phyloP scores from a whole-genome alignment of 495 filamentous ascomycete genomes.

The Venustampulla echinocandica region DNA sequence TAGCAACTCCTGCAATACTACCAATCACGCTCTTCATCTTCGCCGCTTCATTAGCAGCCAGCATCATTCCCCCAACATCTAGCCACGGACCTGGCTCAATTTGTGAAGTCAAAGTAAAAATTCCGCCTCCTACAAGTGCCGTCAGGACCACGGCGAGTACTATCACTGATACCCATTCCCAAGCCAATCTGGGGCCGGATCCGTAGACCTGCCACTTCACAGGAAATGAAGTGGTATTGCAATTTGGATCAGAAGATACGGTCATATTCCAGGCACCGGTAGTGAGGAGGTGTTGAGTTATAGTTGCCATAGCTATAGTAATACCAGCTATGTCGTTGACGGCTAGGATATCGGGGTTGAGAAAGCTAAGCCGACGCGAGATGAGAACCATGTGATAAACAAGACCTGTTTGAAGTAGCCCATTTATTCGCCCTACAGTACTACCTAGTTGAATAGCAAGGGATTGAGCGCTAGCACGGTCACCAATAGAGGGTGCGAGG shows the following conservation, averaged over 20 bases:
- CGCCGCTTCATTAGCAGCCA: background rate
- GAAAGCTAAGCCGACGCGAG: background rate
- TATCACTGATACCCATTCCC: background rate
- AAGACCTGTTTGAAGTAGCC: background rate
- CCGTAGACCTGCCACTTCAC: background rate
- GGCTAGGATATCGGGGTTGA: background rate
- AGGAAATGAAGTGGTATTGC: no score
- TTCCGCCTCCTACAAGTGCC: background rate
- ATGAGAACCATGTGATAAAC: background rate
- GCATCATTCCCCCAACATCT: background rate
- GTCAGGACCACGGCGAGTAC: background rate
- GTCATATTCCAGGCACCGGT: no score
- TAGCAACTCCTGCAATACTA: background rate
- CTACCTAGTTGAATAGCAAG: background rate
- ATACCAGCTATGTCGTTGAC: background rate
- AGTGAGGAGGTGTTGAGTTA: background rate
- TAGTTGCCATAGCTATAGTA: background rate
- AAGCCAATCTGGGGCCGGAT: background rate
- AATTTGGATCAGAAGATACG: no score
- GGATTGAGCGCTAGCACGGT: background rate
- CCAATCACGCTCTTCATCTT: background rate
- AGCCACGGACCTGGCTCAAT: background rate
- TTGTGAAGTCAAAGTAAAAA: background rate
- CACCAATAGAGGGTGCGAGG: background rate
- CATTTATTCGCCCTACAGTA: background rate